Evolutionary conservation across 768 basidiomycete genomes (phyloP), one percentile per base, ranked within the genome.

Genomic region (Lactarius quietus): DNA sequence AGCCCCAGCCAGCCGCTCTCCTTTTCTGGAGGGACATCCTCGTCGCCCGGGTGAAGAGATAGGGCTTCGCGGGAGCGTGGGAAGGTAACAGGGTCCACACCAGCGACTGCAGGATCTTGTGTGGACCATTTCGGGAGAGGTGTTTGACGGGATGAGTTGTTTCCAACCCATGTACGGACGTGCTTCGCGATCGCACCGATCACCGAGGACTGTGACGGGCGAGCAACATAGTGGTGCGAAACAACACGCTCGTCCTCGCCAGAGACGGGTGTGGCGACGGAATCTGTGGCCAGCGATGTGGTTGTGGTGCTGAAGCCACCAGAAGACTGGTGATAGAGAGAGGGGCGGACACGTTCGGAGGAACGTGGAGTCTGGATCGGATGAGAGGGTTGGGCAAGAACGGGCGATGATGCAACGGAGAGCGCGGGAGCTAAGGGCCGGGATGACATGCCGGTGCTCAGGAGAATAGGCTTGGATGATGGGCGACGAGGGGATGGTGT

Each of bases 191-290:
- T 45, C 3, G 59, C 65, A 29, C 65, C 63, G 38, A 70, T 51
- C 55, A 70, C 33, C 12, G 67, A 69, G 18, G 67, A 36, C 29
- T 66, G 67, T 6, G 33, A 12, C 2, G 43, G 26, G 15, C 45
- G 67, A 12, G 36, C 29, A 17, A 28, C 41, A 20, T 57, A 35
- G 12, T 29, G 1, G 6, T 29, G 54, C 10, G 59, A 54, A 29
- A 57, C 45, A 1, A 65, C 45, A 4, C 38, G 65, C 10, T 65
- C 66, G 28, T 65, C 66, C 15, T 67, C 66, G 23, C 61, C 61
- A 36, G 65, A 66, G 33, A 66, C 28, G 17, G 76, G 68, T 3
- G 77, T 74, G 63, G 79, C 79, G 57, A 74, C 73, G 0, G 74
- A 65, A 15, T 74, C 72, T 43, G 70, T 72, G 14, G 72, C 53